phyloP scores from a whole-genome alignment of 345 rosid genomes.

The Fremontodendron californicum region DNA sequence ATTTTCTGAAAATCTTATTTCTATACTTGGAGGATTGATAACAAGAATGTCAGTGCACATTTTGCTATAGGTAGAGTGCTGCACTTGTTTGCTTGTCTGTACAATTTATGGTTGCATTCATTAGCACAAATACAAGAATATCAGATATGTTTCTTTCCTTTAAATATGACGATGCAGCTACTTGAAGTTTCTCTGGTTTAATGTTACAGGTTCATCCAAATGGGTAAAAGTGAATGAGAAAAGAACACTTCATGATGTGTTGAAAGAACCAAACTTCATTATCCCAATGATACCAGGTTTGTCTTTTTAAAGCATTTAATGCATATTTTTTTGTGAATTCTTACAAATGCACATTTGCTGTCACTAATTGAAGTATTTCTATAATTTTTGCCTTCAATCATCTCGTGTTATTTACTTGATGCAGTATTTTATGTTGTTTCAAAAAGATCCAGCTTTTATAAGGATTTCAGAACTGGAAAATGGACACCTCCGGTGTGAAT shows the following conservation, averaged over 20 bases:
- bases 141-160: neutral
- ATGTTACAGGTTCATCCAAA: slow-evolving; percentile 27
- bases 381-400: neutral
- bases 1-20: neutral
- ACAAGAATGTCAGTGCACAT: neutral
- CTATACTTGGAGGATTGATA: neutral
- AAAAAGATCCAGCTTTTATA: slow-evolving; percentile 56
- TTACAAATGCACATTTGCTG: neutral
- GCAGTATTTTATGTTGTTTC: slow-evolving; percentile 77
- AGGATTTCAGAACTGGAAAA: slow-evolving; percentile 58
- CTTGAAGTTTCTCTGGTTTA: neutral
- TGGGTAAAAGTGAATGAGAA: slow-evolving; percentile 79
- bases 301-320: slow-evolving; percentile 3
- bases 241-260: slow-evolving; percentile 53
- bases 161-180: neutral
- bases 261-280: slow-evolving; percentile 57
- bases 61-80: neutral
- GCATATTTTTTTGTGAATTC: neutral
- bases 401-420: slow-evolving; percentile 4
- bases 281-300: slow-evolving; percentile 80
- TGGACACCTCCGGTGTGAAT: slow-evolving; percentile 43
- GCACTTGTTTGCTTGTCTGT: neutral
- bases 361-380: neutral
- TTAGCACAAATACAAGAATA: neutral
- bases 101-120: neutral